phyloP scores from a whole-genome alignment of 2,329 filamentous ascomycete genomes.

The Talaromyces verruculosus region DNA sequence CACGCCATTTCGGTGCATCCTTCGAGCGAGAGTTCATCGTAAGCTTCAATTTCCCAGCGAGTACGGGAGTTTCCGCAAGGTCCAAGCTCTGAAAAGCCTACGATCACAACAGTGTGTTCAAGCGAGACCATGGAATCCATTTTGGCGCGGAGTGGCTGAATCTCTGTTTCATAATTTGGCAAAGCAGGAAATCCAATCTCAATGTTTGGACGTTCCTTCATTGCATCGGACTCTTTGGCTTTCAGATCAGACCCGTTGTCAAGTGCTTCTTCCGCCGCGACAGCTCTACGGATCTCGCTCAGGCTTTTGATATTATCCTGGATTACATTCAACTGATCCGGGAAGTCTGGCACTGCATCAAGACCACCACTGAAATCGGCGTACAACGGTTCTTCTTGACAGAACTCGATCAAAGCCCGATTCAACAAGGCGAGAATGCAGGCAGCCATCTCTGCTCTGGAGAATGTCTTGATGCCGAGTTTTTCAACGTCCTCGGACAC shows the following conservation, averaged over 20 bases:
- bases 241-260: neutral
- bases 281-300: neutral
- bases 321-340: slow-evolving; percentile 52
- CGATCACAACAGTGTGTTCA: slow-evolving; percentile 95
- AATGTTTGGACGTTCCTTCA: slow-evolving; percentile 48
- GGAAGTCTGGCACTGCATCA: slow-evolving; percentile 94
- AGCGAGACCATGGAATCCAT: slow-evolving; percentile 98
- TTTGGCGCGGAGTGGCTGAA: slow-evolving; percentile 83
- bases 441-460: slow-evolving; percentile 99
- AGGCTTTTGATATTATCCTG: neutral
- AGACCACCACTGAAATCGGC: slow-evolving; percentile 96
- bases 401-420: slow-evolving; percentile 86
- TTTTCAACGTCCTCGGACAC: slow-evolving; percentile 95
- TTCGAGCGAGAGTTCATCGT: slow-evolving; percentile 93
- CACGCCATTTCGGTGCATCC: slow-evolving; percentile 99
- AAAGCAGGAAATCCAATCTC: slow-evolving; percentile 92
- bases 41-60: slow-evolving; percentile 98
- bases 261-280: neutral
- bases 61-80: slow-evolving; percentile 99
- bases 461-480: slow-evolving; percentile 96
- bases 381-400: slow-evolving; percentile 92
- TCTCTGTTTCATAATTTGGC: slow-evolving; percentile 85
- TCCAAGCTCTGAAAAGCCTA: slow-evolving; percentile 87
- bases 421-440: slow-evolving; percentile 96
- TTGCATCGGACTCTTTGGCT: neutral